Base-by-base conservation (phyloP, 768 basidiomycete genomes). In the Boletus huronensis region DNA sequence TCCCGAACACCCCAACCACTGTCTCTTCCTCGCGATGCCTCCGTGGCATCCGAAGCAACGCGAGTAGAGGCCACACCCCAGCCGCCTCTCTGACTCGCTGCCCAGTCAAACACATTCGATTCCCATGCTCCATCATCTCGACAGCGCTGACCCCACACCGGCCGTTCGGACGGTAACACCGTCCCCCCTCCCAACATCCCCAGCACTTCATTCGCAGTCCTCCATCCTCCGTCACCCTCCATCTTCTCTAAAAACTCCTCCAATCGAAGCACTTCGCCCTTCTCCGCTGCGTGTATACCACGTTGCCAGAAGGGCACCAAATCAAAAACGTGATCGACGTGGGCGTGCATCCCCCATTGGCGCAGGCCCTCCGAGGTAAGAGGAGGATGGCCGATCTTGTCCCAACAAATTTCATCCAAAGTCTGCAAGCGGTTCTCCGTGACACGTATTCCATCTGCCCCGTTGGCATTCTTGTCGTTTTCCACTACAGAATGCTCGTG, bases 281-380 rank as follows among this genome's bases (percentile, higher is more conserved):
- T 70, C 68, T 75, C 72, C 21, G 78, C 81, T 2, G 78, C 80
- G 44, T 74, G 69, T 6, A 83, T 69, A 0, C 76, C 79, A 13
- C 73, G 66, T 41, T 74, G 72, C 82, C 82, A 84, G 64, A 82
- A 83, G 3, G 77, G 77, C 32, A 84, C 75, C 58, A 81, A 59
- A 61, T 81, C 79, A 35, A 69, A 67, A 23, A 80, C 73, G 11
- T 77, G 72, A 55, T 82, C 80, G n/a, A 81, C 74, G 45, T 70
- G 74, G 6, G 60, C 58, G 26, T 69, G 61, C 64, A 67, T 66
- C 26, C 63, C 67, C 66, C 63, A 65, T 38, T 63, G 58, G 3
- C 62, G 62, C 6, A 70, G 61, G 8, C 64, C 64, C 32, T 66
- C 68, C 58, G 56, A 62, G 13, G 65, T 71, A 57, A 64, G 67